These are phyloP conservation scores for Fusarium illudens DNA, from an alignment of 2,329 filamentous ascomycete genomes.

Conservation along the genomic window DNA sequence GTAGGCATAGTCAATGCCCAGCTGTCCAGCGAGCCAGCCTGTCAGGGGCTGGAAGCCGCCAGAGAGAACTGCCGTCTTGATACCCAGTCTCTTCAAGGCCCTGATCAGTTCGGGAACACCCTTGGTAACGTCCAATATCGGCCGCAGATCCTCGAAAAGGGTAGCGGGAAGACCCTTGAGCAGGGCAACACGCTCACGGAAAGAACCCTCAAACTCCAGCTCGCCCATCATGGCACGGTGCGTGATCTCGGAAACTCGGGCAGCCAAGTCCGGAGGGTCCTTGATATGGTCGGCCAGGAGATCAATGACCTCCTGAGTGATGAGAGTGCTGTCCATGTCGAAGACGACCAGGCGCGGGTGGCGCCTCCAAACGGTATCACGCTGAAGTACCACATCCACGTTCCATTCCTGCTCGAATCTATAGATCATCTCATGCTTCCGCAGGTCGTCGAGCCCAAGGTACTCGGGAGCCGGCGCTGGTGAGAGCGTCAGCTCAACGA, in stretches of 20 bases:
- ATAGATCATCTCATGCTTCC: conserved; percentile 83
- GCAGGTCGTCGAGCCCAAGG: conserved; percentile 72
- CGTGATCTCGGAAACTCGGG: conserved; percentile 87
- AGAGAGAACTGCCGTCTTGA: conserved; percentile 88
- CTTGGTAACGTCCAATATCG: conserved; percentile 79
- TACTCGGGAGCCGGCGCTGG: conserved; percentile 69
- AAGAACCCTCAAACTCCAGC: conserved; percentile 86
- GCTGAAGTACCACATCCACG: conserved; percentile 82
- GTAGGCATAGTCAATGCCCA: conserved; percentile 87
- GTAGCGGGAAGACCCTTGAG: conserved; percentile 81
- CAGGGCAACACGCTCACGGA: conserved; percentile 81
- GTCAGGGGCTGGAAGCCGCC: conserved; percentile 93
- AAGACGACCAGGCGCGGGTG: conserved; percentile 92
- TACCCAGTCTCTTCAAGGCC: conserved; percentile 79
- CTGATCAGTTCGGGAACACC: conserved; percentile 79
- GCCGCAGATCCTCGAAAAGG: conserved; percentile 81
- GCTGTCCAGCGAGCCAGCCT: conserved; percentile 79
- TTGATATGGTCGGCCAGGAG: conserved; percentile 84
- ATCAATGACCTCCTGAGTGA: conserved; percentile 97
- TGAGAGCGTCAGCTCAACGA: conserved; percentile 72
- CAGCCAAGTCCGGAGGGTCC: conserved; percentile 75
- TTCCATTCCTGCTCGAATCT: conserved; percentile 90
- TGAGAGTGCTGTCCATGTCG: conserved; percentile 98
- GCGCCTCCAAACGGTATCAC: conserved; percentile 75
- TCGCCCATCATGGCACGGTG: conserved; percentile 95